Conservation (phyloP, 225 moss, liverwort and hornwort genomes). For the Anthoceros angustus region DNA sequence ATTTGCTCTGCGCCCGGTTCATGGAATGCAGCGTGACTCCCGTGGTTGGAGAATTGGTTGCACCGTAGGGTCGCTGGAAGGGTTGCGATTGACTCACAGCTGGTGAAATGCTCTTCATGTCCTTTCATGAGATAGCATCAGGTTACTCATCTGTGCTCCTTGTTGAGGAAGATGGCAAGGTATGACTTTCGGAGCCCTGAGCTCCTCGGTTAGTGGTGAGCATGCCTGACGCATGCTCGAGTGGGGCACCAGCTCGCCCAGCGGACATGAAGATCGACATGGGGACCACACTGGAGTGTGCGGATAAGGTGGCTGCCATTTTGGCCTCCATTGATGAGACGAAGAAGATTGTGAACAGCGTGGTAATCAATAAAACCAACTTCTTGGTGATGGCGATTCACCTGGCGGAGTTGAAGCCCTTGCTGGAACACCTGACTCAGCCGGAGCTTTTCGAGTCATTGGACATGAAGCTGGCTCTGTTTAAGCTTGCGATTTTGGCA, state of each 20-base stretch:
- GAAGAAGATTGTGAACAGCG: constrained; percentile 24
- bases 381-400: constrained; percentile 28
- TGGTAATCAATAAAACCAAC: constrained; percentile 23
- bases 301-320: constrained; percentile 11
- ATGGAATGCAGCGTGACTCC: too few species aligned
- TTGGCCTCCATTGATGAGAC: constrained; percentile 26
- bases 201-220: too few species aligned
- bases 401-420: constrained; percentile 23
- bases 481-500: constrained; percentile 14
- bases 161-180: too few species aligned
- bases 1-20: too few species aligned
- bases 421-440: constrained; percentile 30
- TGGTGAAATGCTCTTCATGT: too few species aligned
- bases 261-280: not conserved
- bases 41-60: too few species aligned
- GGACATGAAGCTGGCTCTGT: constrained; percentile 14
- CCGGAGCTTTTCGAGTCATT: constrained; percentile 19
- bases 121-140: too few species aligned
- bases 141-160: too few species aligned
- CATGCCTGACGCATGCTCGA: too few species aligned
- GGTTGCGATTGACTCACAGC: too few species aligned
- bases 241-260: not conserved
- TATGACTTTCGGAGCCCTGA: too few species aligned
- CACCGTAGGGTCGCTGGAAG: too few species aligned
- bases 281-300: not conserved